Evolutionary conservation across 371 early-diverging fungal genomes (phyloP), one percentile per base, ranked within the genome.

Genomic region (Zancudomyces culisetae): DNA sequence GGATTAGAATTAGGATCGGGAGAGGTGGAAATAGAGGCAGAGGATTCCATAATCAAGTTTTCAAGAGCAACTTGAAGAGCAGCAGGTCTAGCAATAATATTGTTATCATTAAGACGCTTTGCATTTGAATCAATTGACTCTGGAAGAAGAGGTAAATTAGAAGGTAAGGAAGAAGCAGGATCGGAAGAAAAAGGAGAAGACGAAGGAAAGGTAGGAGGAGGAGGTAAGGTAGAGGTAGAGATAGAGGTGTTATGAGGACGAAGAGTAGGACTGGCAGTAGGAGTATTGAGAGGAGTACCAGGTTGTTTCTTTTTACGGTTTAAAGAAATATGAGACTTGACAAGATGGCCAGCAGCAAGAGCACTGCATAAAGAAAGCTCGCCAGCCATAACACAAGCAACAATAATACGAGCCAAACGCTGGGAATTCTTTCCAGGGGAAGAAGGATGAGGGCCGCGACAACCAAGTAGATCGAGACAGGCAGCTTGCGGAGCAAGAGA

Each of bases 381-480:
- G 42, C 94, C 96, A n/a, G 94, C 95, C 87, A 96, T 85, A 21
- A 95, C 95, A 21, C 88, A 72, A 2, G 91, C 89, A 57, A 82
- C 85, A 46, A 94, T 85, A 43, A 91, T 79, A 22, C 89, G 70
- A 1, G 95, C 96, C 45, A 95, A 64, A 45, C 78, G 72, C 62
- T 85, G 87, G 13, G 93, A 88, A 61, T 90, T 85, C 27, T 74
- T 78, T 18, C 92, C 93, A 0, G 94, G 94, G n/a, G 64, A 68
- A 20, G 77, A 80, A 15, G 76, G 75, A 56, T 89, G 78, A 13
- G 90, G 77, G 0, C 92, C 94, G 29, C 80, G 74, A 12, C 87
- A 87, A 27, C 90, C 89, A 26, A 97, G 74, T 75, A 94, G 75
- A 27, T 88, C 86, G 57, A 97, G 64, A 68, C 88, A 81, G 0